Evolutionary conservation across 2,329 filamentous ascomycete species (phyloP).

Genomic region (Penicillium expansum): DNA sequence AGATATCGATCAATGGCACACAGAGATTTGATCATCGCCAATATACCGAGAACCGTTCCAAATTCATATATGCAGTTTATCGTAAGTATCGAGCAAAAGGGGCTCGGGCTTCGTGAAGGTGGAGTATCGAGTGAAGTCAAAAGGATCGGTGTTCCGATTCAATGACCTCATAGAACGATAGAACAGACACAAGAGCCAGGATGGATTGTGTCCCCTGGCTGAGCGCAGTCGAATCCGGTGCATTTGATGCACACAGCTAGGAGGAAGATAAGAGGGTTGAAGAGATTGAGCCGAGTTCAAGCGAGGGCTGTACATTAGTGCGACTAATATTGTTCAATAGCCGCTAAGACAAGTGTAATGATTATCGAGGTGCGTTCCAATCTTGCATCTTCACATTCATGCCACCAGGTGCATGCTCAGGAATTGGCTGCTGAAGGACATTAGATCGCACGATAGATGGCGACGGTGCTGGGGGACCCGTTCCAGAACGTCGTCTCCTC

Average conservation of each 20-base stretch:
- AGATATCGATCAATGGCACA: neutral
- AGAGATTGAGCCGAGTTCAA: neutral
- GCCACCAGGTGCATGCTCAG: conserved; percentile 26
- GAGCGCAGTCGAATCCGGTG: neutral
- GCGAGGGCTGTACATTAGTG: neutral
- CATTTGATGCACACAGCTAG: neutral
- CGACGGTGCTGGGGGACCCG: conserved; percentile 51
- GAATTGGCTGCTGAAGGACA: conserved; percentile 34
- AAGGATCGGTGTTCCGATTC: neutral
- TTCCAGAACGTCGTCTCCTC: conserved; percentile 60
- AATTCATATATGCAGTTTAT: conserved; percentile 9
- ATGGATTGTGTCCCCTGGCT: conserved; percentile 9
- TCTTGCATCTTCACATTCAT: conserved; percentile 41
- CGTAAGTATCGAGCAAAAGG: conserved; percentile 5
- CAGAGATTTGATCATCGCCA: neutral
- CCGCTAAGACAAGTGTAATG: neutral
- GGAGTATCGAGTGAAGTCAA: conserved; percentile 1
- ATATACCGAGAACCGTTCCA: conserved; percentile 1
- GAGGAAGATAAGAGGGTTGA: neutral
- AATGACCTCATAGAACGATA: conserved; percentile 8
- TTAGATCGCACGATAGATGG: conserved; percentile 37
- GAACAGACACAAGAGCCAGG: conserved; percentile 12
- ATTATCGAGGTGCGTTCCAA: conserved; percentile 33
- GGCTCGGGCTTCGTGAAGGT: conserved; percentile 5
- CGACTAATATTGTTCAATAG: neutral